A percentile compares a stretch with the other conserved stretches of the same genome.
Conservation (phyloP, 2,329 filamentous ascomycete species). For the Talaromyces funiculosus region DNA sequence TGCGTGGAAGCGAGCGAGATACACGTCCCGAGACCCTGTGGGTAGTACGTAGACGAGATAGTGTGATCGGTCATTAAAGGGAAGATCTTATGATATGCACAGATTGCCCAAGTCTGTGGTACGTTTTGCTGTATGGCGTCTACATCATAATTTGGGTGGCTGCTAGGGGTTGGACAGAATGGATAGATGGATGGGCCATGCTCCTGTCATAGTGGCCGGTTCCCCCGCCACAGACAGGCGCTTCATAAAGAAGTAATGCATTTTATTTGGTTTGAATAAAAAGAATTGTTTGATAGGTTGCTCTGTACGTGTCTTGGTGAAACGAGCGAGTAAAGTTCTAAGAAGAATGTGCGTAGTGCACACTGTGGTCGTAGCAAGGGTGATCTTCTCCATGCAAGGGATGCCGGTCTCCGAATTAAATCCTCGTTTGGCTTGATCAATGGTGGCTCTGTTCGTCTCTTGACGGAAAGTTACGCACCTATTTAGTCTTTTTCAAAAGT, state of each 20-base stretch:
- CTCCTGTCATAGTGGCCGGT: not conserved
- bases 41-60: not conserved
- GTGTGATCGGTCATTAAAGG: not conserved
- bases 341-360: not conserved
- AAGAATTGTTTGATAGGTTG: not conserved
- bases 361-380: conserved; percentile 3
- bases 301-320: not conserved
- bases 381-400: conserved; percentile 7
- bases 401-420: not conserved
- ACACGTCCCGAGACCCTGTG: not conserved
- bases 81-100: not conserved
- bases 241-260: not conserved
- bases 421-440: not conserved
- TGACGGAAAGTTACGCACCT: not conserved
- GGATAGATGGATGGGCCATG: not conserved
- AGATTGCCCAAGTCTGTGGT: too few relatives aligned
- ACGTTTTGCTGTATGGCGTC: too few relatives aligned
- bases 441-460: not conserved
- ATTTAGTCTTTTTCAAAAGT: not conserved
- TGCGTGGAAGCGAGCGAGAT: not conserved
- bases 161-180: not conserved
- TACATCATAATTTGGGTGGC: not conserved
- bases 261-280: not conserved
- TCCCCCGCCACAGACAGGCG: not conserved
- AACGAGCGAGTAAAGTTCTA: not conserved